Evolutionary conservation across 1,284 basidiomycete genomes (phyloP), one percentile per base, ranked within the genome.

Genomic region (Sporisorium scitamineum): DNA sequence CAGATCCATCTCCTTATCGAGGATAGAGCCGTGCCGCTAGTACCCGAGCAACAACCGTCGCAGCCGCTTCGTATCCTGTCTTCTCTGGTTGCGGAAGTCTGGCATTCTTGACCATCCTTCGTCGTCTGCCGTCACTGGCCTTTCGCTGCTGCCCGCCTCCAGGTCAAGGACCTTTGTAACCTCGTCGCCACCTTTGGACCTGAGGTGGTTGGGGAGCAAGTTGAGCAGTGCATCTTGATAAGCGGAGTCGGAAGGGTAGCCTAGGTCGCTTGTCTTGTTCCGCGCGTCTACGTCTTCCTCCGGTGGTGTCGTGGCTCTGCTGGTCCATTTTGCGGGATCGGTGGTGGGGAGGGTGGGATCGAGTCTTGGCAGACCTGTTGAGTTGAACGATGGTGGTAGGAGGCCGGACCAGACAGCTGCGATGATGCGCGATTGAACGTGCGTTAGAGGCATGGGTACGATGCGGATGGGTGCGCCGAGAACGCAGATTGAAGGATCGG

Each of bases 401-500:
- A 18, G 4, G 8, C 63, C 63, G 0, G 70, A 51, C 75, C 77
- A 81, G 18, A 66, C 52, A 4, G 68, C 58, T 1, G 68, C 64
- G 2, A 76, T 69, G 32, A 75, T 70, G 4, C 81, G 61, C 0
- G 76, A 58, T 41, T 85, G 84, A 11, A 71, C 61, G 14, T 84
- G 79, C 2, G 79, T 72, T 11, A 84, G 51, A 0, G 80, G 83
- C 64, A 82, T 82, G n/a, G 84, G 84, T 3, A 85, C 78, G 44
- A 84, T 80, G 9, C 71, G 66, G 3, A 72, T 72, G 3, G 83
- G 84, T 10, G 75, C 65, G 3, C 84, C 84, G 0, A 84, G 56
- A 1, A 84, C 69, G 55, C 63, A 76, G 14, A 85, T 18, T 0
- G 64, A 73, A 0, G 72, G 39, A 29, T 84, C 84, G 11, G 51